Evolutionary conservation across 768 basidiomycete species (phyloP).

Genomic region (Pholiota microspora): DNA sequence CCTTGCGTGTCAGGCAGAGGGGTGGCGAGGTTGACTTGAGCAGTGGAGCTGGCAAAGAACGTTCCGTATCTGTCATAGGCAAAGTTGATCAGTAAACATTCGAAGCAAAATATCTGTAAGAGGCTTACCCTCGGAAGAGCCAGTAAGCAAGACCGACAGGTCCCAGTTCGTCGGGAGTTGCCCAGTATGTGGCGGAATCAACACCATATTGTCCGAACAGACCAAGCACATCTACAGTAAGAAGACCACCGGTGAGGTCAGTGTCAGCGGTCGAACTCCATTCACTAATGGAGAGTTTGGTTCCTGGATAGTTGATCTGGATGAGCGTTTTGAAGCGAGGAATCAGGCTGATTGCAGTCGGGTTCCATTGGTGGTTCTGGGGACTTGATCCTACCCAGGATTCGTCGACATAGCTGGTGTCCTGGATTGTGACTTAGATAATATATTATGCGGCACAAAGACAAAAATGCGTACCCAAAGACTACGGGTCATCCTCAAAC

Average conservation of each 20-base stretch:
- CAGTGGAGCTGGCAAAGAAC: constrained; percentile 41
- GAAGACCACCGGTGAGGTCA: constrained; percentile 52
- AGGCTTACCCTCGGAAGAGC: constrained; percentile 48
- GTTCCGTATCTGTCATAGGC: constrained; percentile 36
- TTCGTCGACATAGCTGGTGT: constrained; percentile 50
- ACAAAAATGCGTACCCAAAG: constrained; percentile 38
- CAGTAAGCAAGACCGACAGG: constrained; percentile 55
- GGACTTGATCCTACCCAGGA: constrained; percentile 46
- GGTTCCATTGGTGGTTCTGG: constrained; percentile 48
- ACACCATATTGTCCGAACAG: constrained; percentile 49
- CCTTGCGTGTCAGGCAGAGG: constrained; percentile 40
- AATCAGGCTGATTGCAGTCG: constrained; percentile 40
- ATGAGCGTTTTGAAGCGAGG: constrained; percentile 52
- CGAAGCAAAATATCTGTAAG: constrained; percentile 2
- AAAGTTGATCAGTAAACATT: background rate
- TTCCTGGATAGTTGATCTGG: constrained; percentile 48
- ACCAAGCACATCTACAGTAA: constrained; percentile 50
- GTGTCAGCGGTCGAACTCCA: constrained; percentile 47
- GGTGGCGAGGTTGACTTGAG: constrained; percentile 41
- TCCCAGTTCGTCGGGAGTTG: constrained; percentile 41
- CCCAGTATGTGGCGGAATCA: constrained; percentile 55
- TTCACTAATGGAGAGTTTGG: constrained; percentile 52
- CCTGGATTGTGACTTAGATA: constrained; percentile 24
- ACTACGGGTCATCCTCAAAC: constrained; percentile 48
- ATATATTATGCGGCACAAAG: background rate